Evolutionary conservation across 1,284 basidiomycete genomes (phyloP).

Genomic region (Veloboletus limbatus): DNA sequence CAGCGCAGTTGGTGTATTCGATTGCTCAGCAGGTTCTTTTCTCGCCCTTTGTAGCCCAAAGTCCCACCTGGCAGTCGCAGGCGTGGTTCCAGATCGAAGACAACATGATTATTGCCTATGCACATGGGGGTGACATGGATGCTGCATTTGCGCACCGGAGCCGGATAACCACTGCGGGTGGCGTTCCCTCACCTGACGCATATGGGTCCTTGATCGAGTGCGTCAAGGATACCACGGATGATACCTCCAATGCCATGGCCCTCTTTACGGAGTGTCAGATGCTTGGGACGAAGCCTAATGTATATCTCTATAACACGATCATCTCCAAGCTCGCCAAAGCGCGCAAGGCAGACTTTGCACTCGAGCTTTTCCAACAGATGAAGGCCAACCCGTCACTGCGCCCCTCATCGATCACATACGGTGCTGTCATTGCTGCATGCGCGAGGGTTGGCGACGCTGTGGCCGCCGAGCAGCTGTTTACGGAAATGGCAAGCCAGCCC

Average conservation of each 20-base stretch:
- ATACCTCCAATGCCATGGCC: slow-evolving; percentile 80
- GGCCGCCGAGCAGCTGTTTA: slow-evolving; percentile 81
- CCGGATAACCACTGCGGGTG: slow-evolving; percentile 76
- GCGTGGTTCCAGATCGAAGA: slow-evolving; percentile 84
- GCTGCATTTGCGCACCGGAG: slow-evolving; percentile 77
- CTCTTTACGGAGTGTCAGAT: slow-evolving; percentile 80
- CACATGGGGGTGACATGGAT: slow-evolving; percentile 77
- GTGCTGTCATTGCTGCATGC: slow-evolving; percentile 92
- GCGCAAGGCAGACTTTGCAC: slow-evolving; percentile 83
- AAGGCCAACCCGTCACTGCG: slow-evolving; percentile 57
- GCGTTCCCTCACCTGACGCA: slow-evolving; percentile 82
- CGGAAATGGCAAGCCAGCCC: slow-evolving; percentile 75
- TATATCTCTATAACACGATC: slow-evolving; percentile 93
- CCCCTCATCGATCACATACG: slow-evolving; percentile 91
- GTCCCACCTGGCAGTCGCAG: slow-evolving; percentile 50
- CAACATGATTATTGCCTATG: slow-evolving; percentile 82
- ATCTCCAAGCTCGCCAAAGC: slow-evolving; percentile 94
- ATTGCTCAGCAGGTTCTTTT: slow-evolving; percentile 63
- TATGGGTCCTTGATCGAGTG: slow-evolving; percentile 88
- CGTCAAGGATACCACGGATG: slow-evolving; percentile 91
- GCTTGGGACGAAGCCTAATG: slow-evolving; percentile 71
- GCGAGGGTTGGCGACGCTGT: slow-evolving; percentile 88
- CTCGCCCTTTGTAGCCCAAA: slow-evolving; percentile 35
- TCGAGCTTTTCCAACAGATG: slow-evolving; percentile 85
- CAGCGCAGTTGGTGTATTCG: slow-evolving; percentile 68